These are phyloP conservation scores for Botrytis galanthina DNA, from an alignment of 2,329 filamentous ascomycete species.

Conservation along the genomic window DNA sequence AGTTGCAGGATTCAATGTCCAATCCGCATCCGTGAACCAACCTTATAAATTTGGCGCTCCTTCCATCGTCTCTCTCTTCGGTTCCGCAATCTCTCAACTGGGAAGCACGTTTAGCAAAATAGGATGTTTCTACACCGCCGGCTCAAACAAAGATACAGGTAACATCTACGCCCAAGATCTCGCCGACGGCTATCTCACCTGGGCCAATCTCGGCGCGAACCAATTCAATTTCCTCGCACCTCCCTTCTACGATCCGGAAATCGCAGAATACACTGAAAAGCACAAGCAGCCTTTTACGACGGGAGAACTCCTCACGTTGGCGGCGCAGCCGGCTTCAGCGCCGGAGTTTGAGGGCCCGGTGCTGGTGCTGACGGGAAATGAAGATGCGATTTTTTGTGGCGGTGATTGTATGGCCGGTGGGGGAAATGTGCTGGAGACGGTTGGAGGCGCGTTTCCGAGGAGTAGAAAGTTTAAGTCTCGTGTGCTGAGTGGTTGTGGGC, in stretches of 20 bases:
- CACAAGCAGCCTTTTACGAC: constrained; percentile 7
- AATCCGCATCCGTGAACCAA: constrained; percentile 5
- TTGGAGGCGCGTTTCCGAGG: not conserved
- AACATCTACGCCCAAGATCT: not conserved
- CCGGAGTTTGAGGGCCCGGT: not conserved
- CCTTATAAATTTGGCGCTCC: not conserved
- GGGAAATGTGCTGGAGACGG: not conserved
- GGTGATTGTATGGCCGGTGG: not conserved
- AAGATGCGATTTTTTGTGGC: constrained; percentile 14
- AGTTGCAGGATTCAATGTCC: not conserved
- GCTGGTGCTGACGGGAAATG: constrained; percentile 1
- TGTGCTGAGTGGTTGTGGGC: not conserved
- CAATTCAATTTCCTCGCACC: constrained; percentile 15
- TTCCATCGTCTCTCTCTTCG: not conserved
- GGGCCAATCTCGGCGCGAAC: constrained; percentile 11
- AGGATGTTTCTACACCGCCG: not conserved
- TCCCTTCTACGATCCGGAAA: constrained; percentile 5
- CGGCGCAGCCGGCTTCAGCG: not conserved
- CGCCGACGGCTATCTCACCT: constrained; percentile 13
- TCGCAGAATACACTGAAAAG: not conserved
- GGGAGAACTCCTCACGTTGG: constrained; percentile 1
- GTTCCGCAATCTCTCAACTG: not conserved
- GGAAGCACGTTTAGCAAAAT: not conserved
- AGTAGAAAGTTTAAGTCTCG: not conserved
- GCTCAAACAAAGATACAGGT: not conserved